Conservation (phyloP, 352 stramenopile species). For the Phytophthora citricola region DNA sequence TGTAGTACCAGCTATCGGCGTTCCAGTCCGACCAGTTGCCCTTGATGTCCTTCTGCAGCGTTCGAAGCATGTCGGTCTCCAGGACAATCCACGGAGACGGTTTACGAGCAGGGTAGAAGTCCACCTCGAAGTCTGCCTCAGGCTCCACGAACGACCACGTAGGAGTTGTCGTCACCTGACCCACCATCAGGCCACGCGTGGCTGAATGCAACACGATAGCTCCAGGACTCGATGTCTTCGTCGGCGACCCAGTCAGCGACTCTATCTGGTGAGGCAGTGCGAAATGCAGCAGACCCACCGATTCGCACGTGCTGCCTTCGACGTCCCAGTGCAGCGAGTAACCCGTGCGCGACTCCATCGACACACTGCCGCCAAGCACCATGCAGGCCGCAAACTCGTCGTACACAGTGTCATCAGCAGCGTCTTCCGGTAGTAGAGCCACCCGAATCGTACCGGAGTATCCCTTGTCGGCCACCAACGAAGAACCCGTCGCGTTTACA, state of each 20-base stretch:
- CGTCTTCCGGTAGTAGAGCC: constrained; percentile 54
- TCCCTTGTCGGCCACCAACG: constrained; percentile 43
- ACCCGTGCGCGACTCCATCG: constrained; percentile 59
- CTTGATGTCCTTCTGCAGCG: constrained; percentile 62
- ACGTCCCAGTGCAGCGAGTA: constrained; percentile 73
- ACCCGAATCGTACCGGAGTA: constrained; percentile 67
- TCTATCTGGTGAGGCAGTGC: constrained; percentile 70
- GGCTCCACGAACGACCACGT: constrained; percentile 64
- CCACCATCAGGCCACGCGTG: constrained; percentile 62
- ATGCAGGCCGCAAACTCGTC: constrained; percentile 66
- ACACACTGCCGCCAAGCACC: constrained; percentile 57
- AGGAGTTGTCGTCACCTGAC: constrained; percentile 34
- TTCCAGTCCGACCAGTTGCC: constrained; percentile 51
- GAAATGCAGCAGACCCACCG: constrained; percentile 65
- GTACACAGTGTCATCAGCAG: constrained; percentile 45
- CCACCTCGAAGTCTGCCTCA: constrained; percentile 56
- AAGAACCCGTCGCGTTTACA: constrained; percentile 43
- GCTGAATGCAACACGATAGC: constrained; percentile 59
- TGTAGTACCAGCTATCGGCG: constrained; percentile 76
- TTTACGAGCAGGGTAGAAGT: constrained; percentile 60
- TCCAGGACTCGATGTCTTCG: constrained; percentile 23
- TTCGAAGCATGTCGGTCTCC: constrained; percentile 51
- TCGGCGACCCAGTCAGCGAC: constrained; percentile 32
- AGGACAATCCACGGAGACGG: constrained; percentile 34
- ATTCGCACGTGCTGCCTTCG: constrained; percentile 51